Base-by-base conservation (phyloP, 345 rosid genomes). In the Abelmoschus esculentus region DNA sequence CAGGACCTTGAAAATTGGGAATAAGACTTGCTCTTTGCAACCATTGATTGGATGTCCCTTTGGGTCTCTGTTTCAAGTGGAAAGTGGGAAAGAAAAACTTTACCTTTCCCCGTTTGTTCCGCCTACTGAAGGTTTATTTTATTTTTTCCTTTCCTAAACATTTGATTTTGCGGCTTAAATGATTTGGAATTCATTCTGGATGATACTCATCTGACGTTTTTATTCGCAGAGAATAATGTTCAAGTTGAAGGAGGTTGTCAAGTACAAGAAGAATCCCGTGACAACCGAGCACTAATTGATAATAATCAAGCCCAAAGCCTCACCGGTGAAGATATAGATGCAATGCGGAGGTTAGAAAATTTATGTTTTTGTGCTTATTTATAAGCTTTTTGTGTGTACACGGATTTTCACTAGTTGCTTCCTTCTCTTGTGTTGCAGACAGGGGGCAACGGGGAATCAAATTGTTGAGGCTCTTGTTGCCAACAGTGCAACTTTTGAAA, bases 401-500 rank as follows among this genome's bases (percentile, higher is more conserved):
- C 36, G 38, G 69, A 66, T 2, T 15, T 64, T 69, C 64, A 49
- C 32, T 9, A 7, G 70, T 15, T 36, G 67, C 66, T 31, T 32
- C 10, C 2, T 53, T 46, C 32, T 75, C 40, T 19, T 19, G 2
- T 52, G 73, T 49, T 78, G 77, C 86, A 95, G 98, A 71, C 86
- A 90, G 71, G 99, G 99, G 72, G 93, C 93, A 3, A 86, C 87
- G 61, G 99, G 96, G 0, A 85, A 85, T 75, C 89, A 90, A 49
- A 95, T 95, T 46, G 84, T 95, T 61, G 96, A 86, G 79, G 99
- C 97, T 63, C 86, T 95, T 28, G 91, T 95, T 76, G 86, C 97
- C 52, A 95, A 91, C 32, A 91, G 96, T 78, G 80, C 96, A 55
- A 91, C 99, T 11, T 95, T 86, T 78, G 96, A 88, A 53, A 90